These are phyloP conservation scores for Acidomyces sp. DNA, from an alignment of 495 filamentous ascomycete genomes.

Conservation along the genomic window DNA sequence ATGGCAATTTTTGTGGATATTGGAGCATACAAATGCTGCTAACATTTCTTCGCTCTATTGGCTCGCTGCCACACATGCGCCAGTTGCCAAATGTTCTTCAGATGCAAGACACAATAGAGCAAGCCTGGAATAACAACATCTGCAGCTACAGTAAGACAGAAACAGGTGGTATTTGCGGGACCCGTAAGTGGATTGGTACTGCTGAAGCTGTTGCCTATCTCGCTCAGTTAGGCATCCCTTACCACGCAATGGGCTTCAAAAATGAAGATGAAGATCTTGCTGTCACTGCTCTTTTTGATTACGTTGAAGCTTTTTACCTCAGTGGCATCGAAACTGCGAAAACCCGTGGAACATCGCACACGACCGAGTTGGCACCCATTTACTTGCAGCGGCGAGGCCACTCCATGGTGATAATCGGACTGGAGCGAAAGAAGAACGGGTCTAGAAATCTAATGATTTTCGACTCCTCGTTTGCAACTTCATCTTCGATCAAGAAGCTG, in stretches of 20 bases:
- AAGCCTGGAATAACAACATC: conserved; percentile 79
- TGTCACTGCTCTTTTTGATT: conserved; percentile 46
- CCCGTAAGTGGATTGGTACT: conserved; percentile 91
- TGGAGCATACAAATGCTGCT: conserved; percentile 91
- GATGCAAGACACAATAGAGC: conserved; percentile 80
- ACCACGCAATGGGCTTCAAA: conserved; percentile 6
- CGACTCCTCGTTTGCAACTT: conserved; percentile 73
- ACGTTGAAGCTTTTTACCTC: conserved; percentile 64
- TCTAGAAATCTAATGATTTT: conserved; percentile 66
- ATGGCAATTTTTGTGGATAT: conserved; percentile 95
- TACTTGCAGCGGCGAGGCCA: conserved; percentile 90
- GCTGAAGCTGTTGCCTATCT: conserved; percentile 66
- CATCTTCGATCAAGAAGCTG: conserved; percentile 39
- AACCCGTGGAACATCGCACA: conserved; percentile 21
- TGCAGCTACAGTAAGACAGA: conserved; percentile 59
- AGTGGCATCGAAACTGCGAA: conserved; percentile 25
- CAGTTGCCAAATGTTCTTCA: conserved; percentile 58
- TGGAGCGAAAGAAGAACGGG: conserved; percentile 57
- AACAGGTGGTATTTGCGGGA: conserved; percentile 77
- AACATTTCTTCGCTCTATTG: conserved; percentile 58
- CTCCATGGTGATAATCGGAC: conserved; percentile 81
- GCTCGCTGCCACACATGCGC: conserved; percentile 1
- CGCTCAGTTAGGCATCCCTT: conserved; percentile 47
- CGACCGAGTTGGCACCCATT: conserved; percentile 63
- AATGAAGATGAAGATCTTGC: conserved; percentile 26